phyloP scores from a whole-genome alignment of 495 filamentous ascomycete genomes.

The Elaphomyces granulatus region DNA sequence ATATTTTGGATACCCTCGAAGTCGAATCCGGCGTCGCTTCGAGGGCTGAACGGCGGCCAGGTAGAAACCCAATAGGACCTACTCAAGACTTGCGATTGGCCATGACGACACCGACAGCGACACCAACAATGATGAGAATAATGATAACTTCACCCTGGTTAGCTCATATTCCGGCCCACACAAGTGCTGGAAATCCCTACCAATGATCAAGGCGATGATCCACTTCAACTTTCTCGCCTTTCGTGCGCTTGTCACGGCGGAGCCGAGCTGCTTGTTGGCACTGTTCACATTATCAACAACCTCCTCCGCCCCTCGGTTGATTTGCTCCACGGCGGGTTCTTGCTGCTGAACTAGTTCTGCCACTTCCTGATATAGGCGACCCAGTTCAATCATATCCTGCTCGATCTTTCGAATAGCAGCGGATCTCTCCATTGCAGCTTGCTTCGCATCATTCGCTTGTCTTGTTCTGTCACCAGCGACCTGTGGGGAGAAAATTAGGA shows the following conservation, averaged over 20 bases:
- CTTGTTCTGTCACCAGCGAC: slow-evolving; percentile 56
- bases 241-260: slow-evolving; percentile 66
- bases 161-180: neutral
- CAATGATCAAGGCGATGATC: slow-evolving; percentile 72
- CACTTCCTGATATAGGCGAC: slow-evolving; percentile 72
- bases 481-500: slow-evolving; percentile 23
- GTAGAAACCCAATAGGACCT: too few species aligned
- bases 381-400: slow-evolving; percentile 69
- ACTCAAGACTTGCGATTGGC: slow-evolving; percentile 18
- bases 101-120: slow-evolving; percentile 35
- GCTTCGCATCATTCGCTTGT: slow-evolving; percentile 61
- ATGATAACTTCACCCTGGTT: slow-evolving; percentile 28
- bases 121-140: slow-evolving; percentile 35
- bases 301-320: slow-evolving; percentile 70
- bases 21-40: too few species aligned
- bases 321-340: slow-evolving; percentile 57
- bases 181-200: slow-evolving; percentile 39
- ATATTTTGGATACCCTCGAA: too few species aligned
- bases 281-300: slow-evolving; percentile 62
- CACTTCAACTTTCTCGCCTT: slow-evolving; percentile 89
- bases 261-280: slow-evolving; percentile 64
- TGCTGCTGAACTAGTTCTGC: slow-evolving; percentile 71
- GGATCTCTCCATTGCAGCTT: slow-evolving; percentile 69
- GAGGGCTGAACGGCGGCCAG: too few species aligned
- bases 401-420: slow-evolving; percentile 85